A percentile compares a stretch with the other conserved stretches of the same genome.
These are phyloP conservation scores for Amaranthus cruentus DNA, from an alignment of 148 eudicot species.

Conservation along the genomic window DNA sequence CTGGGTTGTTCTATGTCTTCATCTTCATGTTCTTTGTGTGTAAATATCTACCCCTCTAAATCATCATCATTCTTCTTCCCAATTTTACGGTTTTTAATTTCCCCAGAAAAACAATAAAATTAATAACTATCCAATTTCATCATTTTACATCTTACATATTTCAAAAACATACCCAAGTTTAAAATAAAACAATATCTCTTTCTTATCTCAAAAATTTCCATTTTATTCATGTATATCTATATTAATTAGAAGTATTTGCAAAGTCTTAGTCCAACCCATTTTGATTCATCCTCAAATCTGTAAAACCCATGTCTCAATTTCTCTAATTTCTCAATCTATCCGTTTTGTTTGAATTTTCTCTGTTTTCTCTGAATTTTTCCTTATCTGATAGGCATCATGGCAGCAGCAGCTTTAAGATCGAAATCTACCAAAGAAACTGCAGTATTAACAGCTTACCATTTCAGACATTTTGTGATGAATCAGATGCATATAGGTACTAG, in stretches of 20 bases:
- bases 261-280: conserved; percentile 29
- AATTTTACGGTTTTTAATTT: conserved; percentile 6
- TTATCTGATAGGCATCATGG: conserved; percentile 37
- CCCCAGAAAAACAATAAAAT: neutral
- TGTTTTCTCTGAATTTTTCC: conserved; percentile 1
- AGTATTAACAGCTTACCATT: conserved; percentile 51
- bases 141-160: too few relatives aligned
- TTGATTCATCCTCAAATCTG: conserved; percentile 25
- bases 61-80: conserved; percentile 12
- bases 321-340: conserved; percentile 8
- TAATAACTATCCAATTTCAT: too few relatives aligned
- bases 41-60: neutral
- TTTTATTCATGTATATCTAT: neutral
- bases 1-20: conserved; percentile 15
- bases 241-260: neutral
- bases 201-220: too few relatives aligned
- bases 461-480: conserved; percentile 65
- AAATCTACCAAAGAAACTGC: conserved; percentile 70
- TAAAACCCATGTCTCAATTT: conserved; percentile 51
- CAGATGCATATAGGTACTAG: conserved; percentile 51
- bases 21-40: conserved; percentile 18
- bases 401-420: conserved; percentile 73
- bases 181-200: too few relatives aligned
- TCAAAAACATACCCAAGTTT: too few relatives aligned
- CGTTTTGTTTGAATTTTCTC: neutral